These are phyloP conservation scores for Wickerhamomyces kurtzmanii DNA, from an alignment of 805 yeast species.

Conservation along the genomic window DNA sequence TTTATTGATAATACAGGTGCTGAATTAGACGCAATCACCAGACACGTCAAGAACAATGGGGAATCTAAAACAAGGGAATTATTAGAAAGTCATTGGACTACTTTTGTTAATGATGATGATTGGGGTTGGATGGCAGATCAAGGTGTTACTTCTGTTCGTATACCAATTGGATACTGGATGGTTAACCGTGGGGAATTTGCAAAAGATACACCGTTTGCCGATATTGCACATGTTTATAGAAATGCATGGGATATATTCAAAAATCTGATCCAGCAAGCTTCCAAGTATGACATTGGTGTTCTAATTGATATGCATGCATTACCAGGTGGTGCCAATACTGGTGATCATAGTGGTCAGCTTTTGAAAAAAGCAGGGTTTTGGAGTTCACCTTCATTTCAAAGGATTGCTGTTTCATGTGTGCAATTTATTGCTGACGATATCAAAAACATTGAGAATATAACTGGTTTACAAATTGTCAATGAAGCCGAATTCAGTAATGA, in stretches of 20 bases:
- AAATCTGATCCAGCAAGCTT: slow-evolving; percentile 51
- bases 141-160: slow-evolving; percentile 72
- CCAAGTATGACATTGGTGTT: slow-evolving; percentile 53
- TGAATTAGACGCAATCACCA: slow-evolving; percentile 67
- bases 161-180: slow-evolving; percentile 91
- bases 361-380: slow-evolving; percentile 58
- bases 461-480: slow-evolving; percentile 79
- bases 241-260: slow-evolving; percentile 65
- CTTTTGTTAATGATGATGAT: slow-evolving; percentile 56
- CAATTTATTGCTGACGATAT: slow-evolving; percentile 57
- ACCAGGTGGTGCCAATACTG: slow-evolving; percentile 88
- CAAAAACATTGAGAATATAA: slow-evolving; percentile 48
- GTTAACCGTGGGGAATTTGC: slow-evolving; percentile 55
- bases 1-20: slow-evolving; percentile 50
- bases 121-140: slow-evolving; percentile 65
- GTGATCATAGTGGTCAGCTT: slow-evolving; percentile 72
- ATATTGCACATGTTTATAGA: slow-evolving; percentile 45
- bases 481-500: slow-evolving; percentile 63
- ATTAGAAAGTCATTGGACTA: slow-evolving; percentile 58
- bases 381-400: slow-evolving; percentile 31
- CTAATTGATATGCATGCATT: slow-evolving; percentile 81
- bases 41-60: slow-evolving; percentile 38
- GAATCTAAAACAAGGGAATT: slow-evolving; percentile 39
- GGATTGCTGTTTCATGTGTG: slow-evolving; percentile 38
- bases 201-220: slow-evolving; percentile 52